Base-by-base conservation (phyloP, 352 stramenopile genomes). In the Phytophthora syringae region DNA sequence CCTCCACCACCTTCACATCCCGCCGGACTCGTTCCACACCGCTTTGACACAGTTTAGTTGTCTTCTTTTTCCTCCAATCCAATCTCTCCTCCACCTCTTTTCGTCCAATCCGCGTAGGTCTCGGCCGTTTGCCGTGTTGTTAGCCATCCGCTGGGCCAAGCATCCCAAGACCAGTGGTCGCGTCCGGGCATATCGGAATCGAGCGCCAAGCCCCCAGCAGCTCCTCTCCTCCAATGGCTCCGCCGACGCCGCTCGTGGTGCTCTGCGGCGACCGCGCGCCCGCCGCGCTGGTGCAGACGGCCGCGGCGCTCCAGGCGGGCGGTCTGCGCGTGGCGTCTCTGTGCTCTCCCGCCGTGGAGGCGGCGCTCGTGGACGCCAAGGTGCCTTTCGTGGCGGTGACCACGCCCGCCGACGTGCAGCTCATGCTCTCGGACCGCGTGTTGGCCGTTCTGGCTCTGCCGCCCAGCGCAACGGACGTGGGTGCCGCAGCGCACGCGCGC, bases 371-470 rank as follows among this genome's bases (percentile, higher is more conserved):
- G 24, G 72, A 80, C 36, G 85, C 82, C 58, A 92, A 93, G 66
- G 74, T 95, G 60, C 84, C 87, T 37, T 77, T 92, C 58, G 72
- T 93, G 50, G 71, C 80, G n/a, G 78, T 93, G 15, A 51, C 76
- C 18, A 72, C 81, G 27, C 79, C 84, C n/a, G 59, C 70, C 10
- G 84, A 94, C 52, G 84, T 91, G 37, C 74, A 88, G 53, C 67
- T 90, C 49, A 72, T 95, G 67, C 74, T 93, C 13, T 74, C 72
- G 10, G 82, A 93, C 73, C 84, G 79, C 49, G 74, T 94, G 22
- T 72, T 85, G 63, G 74, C 86, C 15, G 86, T 94, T 16, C 65
- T 94, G 7, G 84, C 84, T 22, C 63, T 88, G 25, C 77, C 82
- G 12, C 84, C 84, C 18, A 65, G 69, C 9, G 43, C 40, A 6